Base-by-base conservation (phyloP, 495 filamentous ascomycete species). In the Podospora anserina region DNA sequence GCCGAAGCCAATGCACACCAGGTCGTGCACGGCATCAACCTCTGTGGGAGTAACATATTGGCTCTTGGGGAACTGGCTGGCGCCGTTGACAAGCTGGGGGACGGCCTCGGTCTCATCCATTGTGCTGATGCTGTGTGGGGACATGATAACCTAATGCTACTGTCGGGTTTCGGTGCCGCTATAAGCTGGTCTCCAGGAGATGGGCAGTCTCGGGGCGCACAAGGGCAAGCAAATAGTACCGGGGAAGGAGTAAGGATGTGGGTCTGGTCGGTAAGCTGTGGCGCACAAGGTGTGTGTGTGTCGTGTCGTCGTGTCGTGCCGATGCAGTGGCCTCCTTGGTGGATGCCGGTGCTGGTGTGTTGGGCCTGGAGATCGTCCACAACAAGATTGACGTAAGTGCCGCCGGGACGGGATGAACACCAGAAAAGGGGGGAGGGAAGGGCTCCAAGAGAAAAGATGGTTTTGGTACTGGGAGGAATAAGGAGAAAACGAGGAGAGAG, bases 1-100 rank as follows among this genome's bases (percentile, higher is more conserved):
- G 2, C 94, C 94, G 73, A 97, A 99, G 44, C 94, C 94, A 39
- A 97, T 86, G 78, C 94, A 97, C 59, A 97, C 82, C 27, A 99
- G 78, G 73, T 97, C 94, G 71, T 92, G 89, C 49, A 90, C 76
- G 55, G 88, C 85, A 39, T 89, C 85, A 2, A 68, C 16, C 2
- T 69, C 59, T 26, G 64, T 49, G 3, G 70, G 70, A 34, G n/a
- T 64, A 9, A 74, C 55, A 63, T 72, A 72, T 4, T 26, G 65
- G 68, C 73, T 78, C 68, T 72, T 73, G 34, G 65, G 65, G 57
- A 72, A 64, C 54, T 70, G 70, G 69, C 30, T 56, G 60, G 61
- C 54, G 13, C 69, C 66, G 54, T 70, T 75, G 23, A 57, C 69
- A 5, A 69, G 15, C 64, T 65, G 60, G 27, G 67, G 64, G 19